A percentile compares a stretch with the other conserved stretches of the same genome.
phyloP scores from a whole-genome alignment of 441 rosid species.

The Adansonia madagascariensis region DNA sequence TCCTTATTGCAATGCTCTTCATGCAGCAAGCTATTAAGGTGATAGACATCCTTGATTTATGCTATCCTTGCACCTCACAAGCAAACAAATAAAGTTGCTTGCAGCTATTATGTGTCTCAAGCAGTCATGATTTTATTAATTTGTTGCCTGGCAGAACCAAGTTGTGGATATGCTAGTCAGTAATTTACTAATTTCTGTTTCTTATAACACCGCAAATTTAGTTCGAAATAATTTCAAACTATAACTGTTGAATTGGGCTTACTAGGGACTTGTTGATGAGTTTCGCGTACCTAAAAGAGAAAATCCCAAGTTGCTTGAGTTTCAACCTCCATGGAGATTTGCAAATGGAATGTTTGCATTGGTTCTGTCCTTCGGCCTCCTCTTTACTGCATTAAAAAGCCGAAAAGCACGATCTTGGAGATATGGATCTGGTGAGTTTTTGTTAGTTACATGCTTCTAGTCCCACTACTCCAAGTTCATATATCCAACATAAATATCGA shows the following conservation, averaged over 20 bases:
- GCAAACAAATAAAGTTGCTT: background rate
- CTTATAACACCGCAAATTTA: background rate
- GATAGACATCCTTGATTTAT: slow-evolving; percentile 21
- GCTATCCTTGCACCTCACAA: background rate
- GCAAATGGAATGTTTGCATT: slow-evolving; percentile 72
- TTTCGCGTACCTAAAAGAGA: slow-evolving; percentile 61
- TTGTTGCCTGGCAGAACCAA: background rate
- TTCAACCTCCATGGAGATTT: slow-evolving; percentile 67
- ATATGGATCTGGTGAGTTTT: slow-evolving; percentile 58
- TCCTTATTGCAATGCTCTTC: slow-evolving; percentile 73
- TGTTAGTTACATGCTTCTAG: slow-evolving; percentile 19
- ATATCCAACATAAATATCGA: background rate
- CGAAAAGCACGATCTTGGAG: slow-evolving; percentile 72
- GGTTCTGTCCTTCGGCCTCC: slow-evolving; percentile 64
- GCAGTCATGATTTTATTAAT: background rate
- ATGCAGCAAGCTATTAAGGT: slow-evolving; percentile 76
- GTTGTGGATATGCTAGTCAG: background rate
- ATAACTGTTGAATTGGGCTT: slow-evolving; percentile 17
- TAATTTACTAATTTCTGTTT: background rate
- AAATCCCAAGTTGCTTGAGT: slow-evolving; percentile 49
- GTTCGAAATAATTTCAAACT: slow-evolving; percentile 1
- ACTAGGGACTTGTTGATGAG: slow-evolving; percentile 64
- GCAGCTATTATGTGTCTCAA: background rate
- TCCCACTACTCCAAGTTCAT: background rate
- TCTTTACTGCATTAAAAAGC: slow-evolving; percentile 60